These are phyloP conservation scores for Verticillium isaacii DNA, from an alignment of 2,329 filamentous ascomycete species.

Conservation along the genomic window DNA sequence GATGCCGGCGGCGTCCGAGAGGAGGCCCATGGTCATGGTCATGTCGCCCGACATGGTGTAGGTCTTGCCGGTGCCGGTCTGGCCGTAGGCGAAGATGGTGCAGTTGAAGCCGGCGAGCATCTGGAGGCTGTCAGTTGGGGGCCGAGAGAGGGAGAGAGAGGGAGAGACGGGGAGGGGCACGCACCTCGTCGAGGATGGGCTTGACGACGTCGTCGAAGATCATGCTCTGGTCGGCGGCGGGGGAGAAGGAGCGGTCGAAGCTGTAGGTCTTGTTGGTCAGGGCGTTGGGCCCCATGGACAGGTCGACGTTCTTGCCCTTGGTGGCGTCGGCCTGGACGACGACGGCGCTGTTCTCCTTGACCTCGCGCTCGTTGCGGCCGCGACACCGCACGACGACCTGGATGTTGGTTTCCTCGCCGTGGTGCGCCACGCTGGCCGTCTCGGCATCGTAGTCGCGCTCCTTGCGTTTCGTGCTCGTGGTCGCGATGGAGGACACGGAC, in stretches of 20 bases:
- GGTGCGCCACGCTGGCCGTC: constrained; percentile 13
- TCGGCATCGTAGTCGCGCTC: constrained; percentile 67
- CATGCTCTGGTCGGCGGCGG: constrained; percentile 88
- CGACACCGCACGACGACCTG: constrained; percentile 94
- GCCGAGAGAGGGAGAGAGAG: not conserved
- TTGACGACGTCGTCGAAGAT: constrained; percentile 93
- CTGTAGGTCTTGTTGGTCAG: constrained; percentile 94
- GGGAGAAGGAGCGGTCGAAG: constrained; percentile 96
- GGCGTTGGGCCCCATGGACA: constrained; percentile 89
- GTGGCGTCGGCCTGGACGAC: constrained; percentile 86
- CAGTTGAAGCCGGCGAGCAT: constrained; percentile 95
- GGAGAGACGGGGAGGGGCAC: constrained; percentile 22
- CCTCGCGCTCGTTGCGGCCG: constrained; percentile 86
- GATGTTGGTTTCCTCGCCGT: constrained; percentile 85
- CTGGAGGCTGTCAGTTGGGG: constrained; percentile 36
- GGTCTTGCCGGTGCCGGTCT: constrained; percentile 96
- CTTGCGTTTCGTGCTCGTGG: constrained; percentile 71
- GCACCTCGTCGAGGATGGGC: constrained; percentile 87
- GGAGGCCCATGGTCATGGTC: constrained; percentile 75
- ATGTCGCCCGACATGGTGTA: constrained; percentile 99
- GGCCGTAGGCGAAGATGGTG: constrained; percentile 97
- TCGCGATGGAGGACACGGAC: constrained; percentile 58
- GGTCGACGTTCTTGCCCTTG: constrained; percentile 75
- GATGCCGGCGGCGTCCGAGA: constrained; percentile 90
- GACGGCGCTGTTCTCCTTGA: constrained; percentile 90